Evolutionary conservation across 2,329 filamentous ascomycete genomes (phyloP), one percentile per base, ranked within the genome.

Genomic region (Teratosphaeria gauchensis): DNA sequence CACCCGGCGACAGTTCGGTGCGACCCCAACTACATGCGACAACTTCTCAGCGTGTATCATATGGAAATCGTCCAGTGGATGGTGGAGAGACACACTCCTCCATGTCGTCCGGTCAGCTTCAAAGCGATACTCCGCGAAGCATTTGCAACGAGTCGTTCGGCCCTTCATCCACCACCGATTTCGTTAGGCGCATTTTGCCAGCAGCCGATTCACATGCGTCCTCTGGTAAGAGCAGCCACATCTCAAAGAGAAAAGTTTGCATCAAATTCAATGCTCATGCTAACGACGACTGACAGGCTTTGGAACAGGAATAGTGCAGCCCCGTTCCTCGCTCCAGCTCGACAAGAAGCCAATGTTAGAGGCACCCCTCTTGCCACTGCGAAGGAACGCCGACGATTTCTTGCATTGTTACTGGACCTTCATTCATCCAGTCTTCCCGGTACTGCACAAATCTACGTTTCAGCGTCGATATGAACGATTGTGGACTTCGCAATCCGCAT

Each of bases 381-480:
- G 65, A 32, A 65, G 64, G 33, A 63, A 65, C 53, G 66, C 66
- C 12, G 64, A 68, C 54, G 64, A 66, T 52, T 68, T 65, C 30
- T 51, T 68, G 53, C 54, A 59, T 6, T 68, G 66, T 55, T 68
- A 62, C 38, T 68, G 65, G 65, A 65, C 65, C 33, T 68, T 65
- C 54, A 65, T 64, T 4, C 66, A 68, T 38, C 66, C 66, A 4
- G 57, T 68, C 11, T 68, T 68, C 35, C 66, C 66, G 5, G 65
- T 68, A 7, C 60, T 68, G 11, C 66, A 68, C 55, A 61, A 63
- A 32, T 65, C 63, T 2, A 62, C 60, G 19, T 66, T 68, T 56
- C 52, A 61, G 19, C 61, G 63, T n/a, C 65, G 65, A 54, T 68
- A 68, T 48, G 62, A 65, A 32, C 54, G 48, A 9, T 55, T 68